phyloP scores from a whole-genome alignment of 768 basidiomycete genomes.

The Rhodotorula diobovata region DNA sequence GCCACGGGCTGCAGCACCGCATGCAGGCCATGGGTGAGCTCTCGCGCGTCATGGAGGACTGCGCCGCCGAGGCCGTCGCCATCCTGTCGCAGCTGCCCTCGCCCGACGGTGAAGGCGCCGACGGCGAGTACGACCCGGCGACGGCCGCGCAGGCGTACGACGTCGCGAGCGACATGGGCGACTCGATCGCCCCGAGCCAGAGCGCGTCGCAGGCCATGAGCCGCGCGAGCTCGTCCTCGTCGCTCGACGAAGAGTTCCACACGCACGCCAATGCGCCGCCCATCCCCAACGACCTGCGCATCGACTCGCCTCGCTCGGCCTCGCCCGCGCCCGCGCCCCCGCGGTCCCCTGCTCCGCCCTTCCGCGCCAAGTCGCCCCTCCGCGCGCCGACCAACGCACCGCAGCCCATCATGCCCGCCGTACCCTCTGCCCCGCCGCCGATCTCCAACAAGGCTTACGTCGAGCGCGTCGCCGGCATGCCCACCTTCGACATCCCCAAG shows the following conservation, averaged over 20 bases:
- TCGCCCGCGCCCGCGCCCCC: neutral
- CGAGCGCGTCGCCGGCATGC: constrained; percentile 18
- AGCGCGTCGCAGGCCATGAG: constrained; percentile 38
- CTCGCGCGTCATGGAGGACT: constrained; percentile 38
- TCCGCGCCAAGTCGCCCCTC: neutral
- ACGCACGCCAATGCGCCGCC: neutral
- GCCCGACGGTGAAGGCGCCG: constrained; percentile 1
- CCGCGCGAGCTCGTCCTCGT: constrained; percentile 23
- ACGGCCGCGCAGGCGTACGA: constrained; percentile 1
- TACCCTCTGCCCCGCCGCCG: constrained; percentile 27
- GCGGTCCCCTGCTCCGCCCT: constrained; percentile 6
- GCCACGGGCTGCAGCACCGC: constrained; percentile 38
- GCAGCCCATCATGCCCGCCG: constrained; percentile 27
- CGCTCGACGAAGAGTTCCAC: constrained; percentile 15
- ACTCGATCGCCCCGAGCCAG: constrained; percentile 37
- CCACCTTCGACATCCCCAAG: constrained; percentile 33
- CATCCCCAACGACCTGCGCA: neutral
- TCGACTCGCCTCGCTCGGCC: neutral
- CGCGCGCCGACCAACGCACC: neutral
- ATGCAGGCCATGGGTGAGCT: constrained; percentile 42
- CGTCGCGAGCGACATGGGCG: constrained; percentile 23
- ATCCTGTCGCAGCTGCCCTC: constrained; percentile 13
- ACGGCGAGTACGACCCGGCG: neutral
- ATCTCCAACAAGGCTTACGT: constrained; percentile 15
- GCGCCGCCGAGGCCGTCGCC: constrained; percentile 27